Percentiles rank a stretch among this genome's conserved stretches.
Evolutionary conservation across 768 basidiomycete genomes (phyloP).

Genomic region (Podaxis carcinomalis): DNA sequence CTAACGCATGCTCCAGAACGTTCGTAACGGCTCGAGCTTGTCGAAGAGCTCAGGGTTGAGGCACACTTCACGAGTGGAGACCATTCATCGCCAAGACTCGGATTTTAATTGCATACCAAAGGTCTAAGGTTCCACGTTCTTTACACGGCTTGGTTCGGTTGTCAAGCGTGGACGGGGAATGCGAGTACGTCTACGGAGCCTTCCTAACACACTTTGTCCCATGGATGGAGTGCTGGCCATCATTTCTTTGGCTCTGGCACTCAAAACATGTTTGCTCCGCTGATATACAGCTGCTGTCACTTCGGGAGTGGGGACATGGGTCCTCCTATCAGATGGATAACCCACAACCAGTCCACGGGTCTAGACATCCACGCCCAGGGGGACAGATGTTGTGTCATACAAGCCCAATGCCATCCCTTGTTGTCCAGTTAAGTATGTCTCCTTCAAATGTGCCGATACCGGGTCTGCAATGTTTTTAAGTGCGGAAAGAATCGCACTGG

Average conservation of each 20-base stretch:
- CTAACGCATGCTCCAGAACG: conserved; percentile 34
- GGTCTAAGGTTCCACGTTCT: conserved; percentile 59
- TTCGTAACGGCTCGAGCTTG: conserved; percentile 37
- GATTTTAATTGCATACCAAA: too few relatives aligned
- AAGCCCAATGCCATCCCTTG: conserved; percentile 6
- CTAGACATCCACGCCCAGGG: conserved; percentile 1
- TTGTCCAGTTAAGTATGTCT: conserved; percentile 29
- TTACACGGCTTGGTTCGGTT: conserved; percentile 67
- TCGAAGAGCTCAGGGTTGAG: too few relatives aligned
- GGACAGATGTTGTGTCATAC: conserved; percentile 3
- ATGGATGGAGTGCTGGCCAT: conserved; percentile 54
- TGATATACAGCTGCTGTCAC: background rate
- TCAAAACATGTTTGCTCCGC: background rate
- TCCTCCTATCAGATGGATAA: background rate
- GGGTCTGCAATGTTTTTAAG: conserved; percentile 78
- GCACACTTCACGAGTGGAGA: too few relatives aligned
- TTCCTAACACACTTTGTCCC: conserved; percentile 1
- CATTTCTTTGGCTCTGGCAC: conserved; percentile 37
- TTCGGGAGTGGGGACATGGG: background rate
- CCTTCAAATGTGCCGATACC: conserved; percentile 40
- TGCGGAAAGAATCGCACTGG: conserved; percentile 77
- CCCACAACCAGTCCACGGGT: background rate
- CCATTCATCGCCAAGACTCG: too few relatives aligned
- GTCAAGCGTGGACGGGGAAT: conserved; percentile 55
- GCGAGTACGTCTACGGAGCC: conserved; percentile 42